Percentiles rank a stretch among this genome's conserved stretches.
Conservation (phyloP, 495 filamentous ascomycete genomes). For the Lepraria neglecta region DNA sequence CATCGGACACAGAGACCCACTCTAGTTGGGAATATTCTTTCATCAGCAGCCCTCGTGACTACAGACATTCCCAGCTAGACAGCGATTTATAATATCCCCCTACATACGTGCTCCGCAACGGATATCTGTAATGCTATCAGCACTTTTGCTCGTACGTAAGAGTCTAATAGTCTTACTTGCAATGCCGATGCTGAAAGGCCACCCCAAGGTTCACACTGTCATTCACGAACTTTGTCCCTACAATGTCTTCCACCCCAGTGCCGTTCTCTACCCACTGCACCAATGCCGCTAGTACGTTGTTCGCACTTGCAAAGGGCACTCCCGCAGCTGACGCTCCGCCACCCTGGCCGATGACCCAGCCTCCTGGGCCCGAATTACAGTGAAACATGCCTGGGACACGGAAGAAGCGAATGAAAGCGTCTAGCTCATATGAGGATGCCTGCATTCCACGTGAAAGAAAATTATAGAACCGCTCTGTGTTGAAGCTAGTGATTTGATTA, state of each 20-base stretch:
- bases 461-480: constrained; percentile 42
- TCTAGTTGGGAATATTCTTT: neutral
- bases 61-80: constrained; percentile 17
- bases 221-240: constrained; percentile 48
- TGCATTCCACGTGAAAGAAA: constrained; percentile 43
- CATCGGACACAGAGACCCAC: too few relatives aligned
- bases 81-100: constrained; percentile 3
- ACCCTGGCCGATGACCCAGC: constrained; percentile 48
- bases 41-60: neutral
- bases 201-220: constrained; percentile 34
- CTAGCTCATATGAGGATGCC: constrained; percentile 37
- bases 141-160: neutral
- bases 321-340: constrained; percentile 29
- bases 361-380: constrained; percentile 48
- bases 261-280: constrained; percentile 58
- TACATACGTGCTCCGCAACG: constrained; percentile 8
- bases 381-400: constrained; percentile 52
- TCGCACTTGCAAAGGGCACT: constrained; percentile 31
- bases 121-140: constrained; percentile 31
- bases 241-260: constrained; percentile 46
- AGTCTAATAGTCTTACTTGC: constrained; percentile 27
- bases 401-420: constrained; percentile 57
- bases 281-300: constrained; percentile 50
- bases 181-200: constrained; percentile 35
- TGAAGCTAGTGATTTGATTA: constrained; percentile 39